Evolutionary conservation across 441 rosid species (phyloP).

Genomic region (Arabidopsis lyrata): DNA sequence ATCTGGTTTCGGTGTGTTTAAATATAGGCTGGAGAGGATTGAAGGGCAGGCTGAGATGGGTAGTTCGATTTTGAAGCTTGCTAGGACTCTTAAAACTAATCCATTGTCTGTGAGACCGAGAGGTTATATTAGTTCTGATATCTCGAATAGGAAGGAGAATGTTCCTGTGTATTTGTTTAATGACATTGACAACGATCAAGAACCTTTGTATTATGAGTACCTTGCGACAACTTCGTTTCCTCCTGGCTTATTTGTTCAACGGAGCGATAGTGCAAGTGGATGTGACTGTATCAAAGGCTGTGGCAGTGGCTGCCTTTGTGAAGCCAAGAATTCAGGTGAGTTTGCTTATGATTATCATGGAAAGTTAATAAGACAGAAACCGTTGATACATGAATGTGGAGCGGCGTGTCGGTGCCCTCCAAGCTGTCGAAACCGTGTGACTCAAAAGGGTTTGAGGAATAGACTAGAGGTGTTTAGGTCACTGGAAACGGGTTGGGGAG

Average conservation of each 20-base stretch:
- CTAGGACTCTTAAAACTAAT: slow-evolving; percentile 59
- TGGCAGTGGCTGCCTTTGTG: slow-evolving; percentile 72
- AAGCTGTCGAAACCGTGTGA: slow-evolving; percentile 74
- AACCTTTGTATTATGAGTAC: slow-evolving; percentile 85
- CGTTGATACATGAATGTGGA: slow-evolving; percentile 83
- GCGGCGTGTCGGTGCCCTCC: slow-evolving; percentile 81
- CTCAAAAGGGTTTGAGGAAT: slow-evolving; percentile 74
- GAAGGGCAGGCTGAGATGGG: slow-evolving; percentile 93
- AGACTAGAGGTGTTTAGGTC: slow-evolving; percentile 91
- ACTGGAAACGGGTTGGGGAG: slow-evolving; percentile 92
- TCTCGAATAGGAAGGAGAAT: slow-evolving; percentile 69
- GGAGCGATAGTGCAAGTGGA: slow-evolving; percentile 53
- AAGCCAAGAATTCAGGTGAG: slow-evolving; percentile 78
- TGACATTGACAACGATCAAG: slow-evolving; percentile 76
- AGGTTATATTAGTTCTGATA: slow-evolving; percentile 85
- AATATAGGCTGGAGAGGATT: slow-evolving; percentile 74
- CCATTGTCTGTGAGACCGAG: slow-evolving; percentile 69
- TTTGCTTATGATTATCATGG: slow-evolving; percentile 80
- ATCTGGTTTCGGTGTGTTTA: slow-evolving; percentile 92
- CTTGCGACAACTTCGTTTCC: slow-evolving; percentile 72
- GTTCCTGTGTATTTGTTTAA: slow-evolving; percentile 73
- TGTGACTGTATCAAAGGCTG: slow-evolving; percentile 81
- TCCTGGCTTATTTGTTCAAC: slow-evolving; percentile 47
- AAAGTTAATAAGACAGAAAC: slow-evolving; percentile 75
- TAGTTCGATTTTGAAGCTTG: slow-evolving; percentile 66